Base-by-base conservation (phyloP, 306 rosid species). In the Cyamopsis tetragonoloba region DNA sequence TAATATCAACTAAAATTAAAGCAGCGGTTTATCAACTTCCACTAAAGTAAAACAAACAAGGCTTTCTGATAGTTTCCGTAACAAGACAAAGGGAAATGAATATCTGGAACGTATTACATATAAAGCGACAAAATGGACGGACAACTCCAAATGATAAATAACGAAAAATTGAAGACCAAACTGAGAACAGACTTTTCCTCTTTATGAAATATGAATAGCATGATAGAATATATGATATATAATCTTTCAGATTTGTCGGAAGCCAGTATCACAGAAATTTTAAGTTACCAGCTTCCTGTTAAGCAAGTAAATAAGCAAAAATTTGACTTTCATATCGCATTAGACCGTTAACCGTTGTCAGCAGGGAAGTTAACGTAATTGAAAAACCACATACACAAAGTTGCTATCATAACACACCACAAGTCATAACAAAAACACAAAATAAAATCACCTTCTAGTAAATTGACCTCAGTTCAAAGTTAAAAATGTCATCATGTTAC, bases 401-500 rank as follows among this genome's bases (percentile, higher is more conserved):
- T 8, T 38, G 43, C 15, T 5, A 50, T 20, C 12, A 17, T 20
- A 9, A 62, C 71, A 42, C 31, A n/a, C 15, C 58, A 59, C 15
- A 59, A 59, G 31, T 32, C 11, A 1, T 10, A 31, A 57, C 19
- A 13, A 32, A 3, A 71, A 32, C 31, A 34, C 19, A 13, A 32
- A 3, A 71, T 46, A 30, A 34, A 32, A 59, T 71, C 68, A 71
- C 68, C 76, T 71, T 71, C 39, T 27, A 50, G 31, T 39, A 62
- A 77, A 68, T 17, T 46, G 43, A 63, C 46, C 70, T 75, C 71
- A 24, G 53, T 13, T 31, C 43, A 6, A 48, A 38, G 41, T 22
- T 6, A 75, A 60, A 72, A 56, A 58, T 42, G 53, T n/a, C 44
- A 70, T 35, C 42, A 60, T 30, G 54, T 3, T 13, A 41, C 17